Percentiles rank a stretch among this genome's conserved stretches.
These are phyloP conservation scores for Cyphellophora europaea DNA, from an alignment of 2,329 filamentous ascomycete species.

Conservation along the genomic window DNA sequence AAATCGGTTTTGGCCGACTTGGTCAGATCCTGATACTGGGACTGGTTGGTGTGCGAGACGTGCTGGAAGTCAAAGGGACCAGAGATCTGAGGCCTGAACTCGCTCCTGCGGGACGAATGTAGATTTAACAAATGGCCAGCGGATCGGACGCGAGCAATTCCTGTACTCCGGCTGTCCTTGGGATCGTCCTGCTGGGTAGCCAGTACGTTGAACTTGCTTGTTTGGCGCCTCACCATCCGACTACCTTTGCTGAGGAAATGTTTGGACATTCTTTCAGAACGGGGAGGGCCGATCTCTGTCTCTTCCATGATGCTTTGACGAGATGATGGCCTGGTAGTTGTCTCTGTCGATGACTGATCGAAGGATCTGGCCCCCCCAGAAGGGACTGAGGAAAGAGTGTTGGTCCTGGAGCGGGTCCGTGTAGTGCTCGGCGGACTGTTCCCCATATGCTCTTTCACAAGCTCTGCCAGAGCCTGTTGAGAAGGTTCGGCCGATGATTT, in stretches of 20 bases:
- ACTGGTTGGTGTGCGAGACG: constrained; percentile 48
- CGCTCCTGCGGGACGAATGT: constrained; percentile 4
- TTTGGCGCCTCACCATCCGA: constrained; percentile 37
- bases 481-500: constrained; percentile 11
- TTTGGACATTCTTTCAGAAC: constrained; percentile 22
- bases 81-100: constrained; percentile 45
- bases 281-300: constrained; percentile 6
- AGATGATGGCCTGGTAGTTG: constrained; percentile 10
- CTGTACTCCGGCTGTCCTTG: not conserved
- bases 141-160: not conserved
- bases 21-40: constrained; percentile 44
- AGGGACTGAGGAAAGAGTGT: constrained; percentile 11
- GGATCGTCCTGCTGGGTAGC: constrained; percentile 27
- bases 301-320: constrained; percentile 3
- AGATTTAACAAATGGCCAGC: not conserved
- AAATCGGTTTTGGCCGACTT: constrained; percentile 42
- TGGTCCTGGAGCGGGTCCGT: constrained; percentile 11
- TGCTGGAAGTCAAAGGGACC: constrained; percentile 57
- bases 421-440: constrained; percentile 3
- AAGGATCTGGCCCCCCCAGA: constrained; percentile 10
- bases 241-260: constrained; percentile 34
- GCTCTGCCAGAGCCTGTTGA: constrained; percentile 13
- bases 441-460: constrained; percentile 11
- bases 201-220: constrained; percentile 36
- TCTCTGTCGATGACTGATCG: constrained; percentile 8